Evolutionary conservation across 73 alveolate genomes (phyloP).

Genomic region (Tetrahymena elliotti): DNA sequence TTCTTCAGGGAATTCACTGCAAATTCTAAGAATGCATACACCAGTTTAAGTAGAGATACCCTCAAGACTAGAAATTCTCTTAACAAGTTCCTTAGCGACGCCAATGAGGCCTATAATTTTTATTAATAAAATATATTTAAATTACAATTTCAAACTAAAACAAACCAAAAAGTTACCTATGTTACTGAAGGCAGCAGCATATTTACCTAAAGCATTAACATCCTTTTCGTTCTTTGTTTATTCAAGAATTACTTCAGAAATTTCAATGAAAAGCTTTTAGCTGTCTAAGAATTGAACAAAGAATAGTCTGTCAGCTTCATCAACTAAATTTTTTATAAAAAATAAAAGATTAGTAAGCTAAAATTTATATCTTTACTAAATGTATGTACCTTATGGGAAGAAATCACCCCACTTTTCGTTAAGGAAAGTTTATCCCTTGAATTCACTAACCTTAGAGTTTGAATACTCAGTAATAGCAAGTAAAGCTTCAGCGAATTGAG

Average conservation of each 20-base stretch:
- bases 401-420: neutral
- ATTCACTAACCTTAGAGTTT: neutral
- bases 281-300: neutral
- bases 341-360: neutral
- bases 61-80: neutral
- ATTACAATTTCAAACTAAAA: too few relatives aligned
- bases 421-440: neutral
- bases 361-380: neutral
- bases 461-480: neutral
- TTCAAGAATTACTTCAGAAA: neutral
- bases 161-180: neutral
- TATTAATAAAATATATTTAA: too few relatives aligned
- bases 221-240: neutral
- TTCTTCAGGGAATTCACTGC: slow-evolving; percentile 1
- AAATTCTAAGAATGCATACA: neutral
- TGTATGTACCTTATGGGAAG: neutral
- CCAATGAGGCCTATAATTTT: neutral
- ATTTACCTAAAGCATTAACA: neutral
- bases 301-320: neutral
- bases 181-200: neutral
- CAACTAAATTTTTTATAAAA: neutral
- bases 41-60: neutral
- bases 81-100: neutral
- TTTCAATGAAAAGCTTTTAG: neutral
- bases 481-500: neutral